phyloP scores from a whole-genome alignment of 129 eudicot genomes.

The Ambrosia artemisiifolia region DNA sequence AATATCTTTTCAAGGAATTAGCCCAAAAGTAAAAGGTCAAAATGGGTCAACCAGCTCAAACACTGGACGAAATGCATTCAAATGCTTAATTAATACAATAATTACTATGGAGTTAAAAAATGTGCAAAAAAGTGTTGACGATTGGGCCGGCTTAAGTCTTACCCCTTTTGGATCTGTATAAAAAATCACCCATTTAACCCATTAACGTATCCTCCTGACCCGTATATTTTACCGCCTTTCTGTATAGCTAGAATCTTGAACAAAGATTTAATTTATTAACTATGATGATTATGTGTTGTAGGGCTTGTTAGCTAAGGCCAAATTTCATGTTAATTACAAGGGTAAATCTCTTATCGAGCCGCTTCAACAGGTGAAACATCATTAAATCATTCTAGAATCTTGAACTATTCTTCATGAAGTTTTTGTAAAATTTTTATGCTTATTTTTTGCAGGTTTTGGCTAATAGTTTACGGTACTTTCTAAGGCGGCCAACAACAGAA shows the following conservation, averaged over 20 bases:
- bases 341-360: conserved; percentile 76
- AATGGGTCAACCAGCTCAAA: too few species aligned
- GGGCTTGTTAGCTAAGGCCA: conserved; percentile 95
- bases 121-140: too few species aligned
- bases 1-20: too few species aligned
- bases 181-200: too few species aligned
- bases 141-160: too few species aligned
- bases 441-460: conserved; percentile 61
- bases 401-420: background rate
- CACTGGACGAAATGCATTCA: too few species aligned
- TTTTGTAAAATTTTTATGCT: background rate
- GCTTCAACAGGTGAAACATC: conserved; percentile 73
- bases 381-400: background rate
- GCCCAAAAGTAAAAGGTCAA: too few species aligned
- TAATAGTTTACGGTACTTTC: conserved; percentile 77
- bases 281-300: conserved; percentile 14
- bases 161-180: too few species aligned
- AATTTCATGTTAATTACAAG: conserved; percentile 85
- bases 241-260: conserved; percentile 16
- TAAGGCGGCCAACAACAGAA: conserved; percentile 87
- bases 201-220: background rate
- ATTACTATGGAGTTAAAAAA: too few species aligned
- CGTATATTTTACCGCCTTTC: background rate
- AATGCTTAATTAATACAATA: too few species aligned
- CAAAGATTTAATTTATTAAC: background rate